Evolutionary conservation across 2,329 filamentous ascomycete genomes (phyloP).

Genomic region (Paraphoma sp.): DNA sequence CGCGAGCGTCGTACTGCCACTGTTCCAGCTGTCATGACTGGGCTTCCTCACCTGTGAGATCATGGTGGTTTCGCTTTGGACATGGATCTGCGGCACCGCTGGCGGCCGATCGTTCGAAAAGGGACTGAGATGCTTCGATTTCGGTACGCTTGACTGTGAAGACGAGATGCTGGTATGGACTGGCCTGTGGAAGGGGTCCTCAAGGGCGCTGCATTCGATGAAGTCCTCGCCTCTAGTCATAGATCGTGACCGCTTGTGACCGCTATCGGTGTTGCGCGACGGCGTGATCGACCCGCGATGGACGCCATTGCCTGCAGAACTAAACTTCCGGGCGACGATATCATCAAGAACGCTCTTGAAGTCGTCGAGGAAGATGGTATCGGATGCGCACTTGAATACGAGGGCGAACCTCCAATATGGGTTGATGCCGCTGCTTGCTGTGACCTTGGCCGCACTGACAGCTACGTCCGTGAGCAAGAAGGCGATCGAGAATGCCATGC

Average conservation of each 20-base stretch:
- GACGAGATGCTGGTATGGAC: conserved; percentile 12
- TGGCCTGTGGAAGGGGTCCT: conserved; percentile 3
- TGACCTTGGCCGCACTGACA: conserved; percentile 36
- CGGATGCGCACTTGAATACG: conserved; percentile 46
- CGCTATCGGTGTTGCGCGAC: conserved; percentile 5
- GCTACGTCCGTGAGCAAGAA: conserved; percentile 41
- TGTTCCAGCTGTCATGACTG: conserved; percentile 28
- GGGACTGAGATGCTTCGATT: conserved; percentile 16
- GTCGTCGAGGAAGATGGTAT: conserved; percentile 46
- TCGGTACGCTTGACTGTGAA: conserved; percentile 9
- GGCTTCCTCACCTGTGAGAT: conserved; percentile 23
- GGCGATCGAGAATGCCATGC: conserved; percentile 41
- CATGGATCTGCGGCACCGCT: conserved; percentile 28
- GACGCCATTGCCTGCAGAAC: conserved; percentile 19
- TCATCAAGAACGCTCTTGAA: conserved; percentile 46
- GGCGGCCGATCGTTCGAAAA: conserved; percentile 16
- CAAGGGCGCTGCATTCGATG: conserved; percentile 23
- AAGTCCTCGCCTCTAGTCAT: conserved; percentile 23
- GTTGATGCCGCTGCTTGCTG: conserved; percentile 38
- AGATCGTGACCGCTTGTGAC: conserved; percentile 20
- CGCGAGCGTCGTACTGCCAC: conserved; percentile 22
- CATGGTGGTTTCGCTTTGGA: conserved; percentile 30
- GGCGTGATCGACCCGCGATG: conserved; percentile 19
- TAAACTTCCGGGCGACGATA: conserved; percentile 36
- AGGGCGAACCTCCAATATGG: conserved; percentile 46